Evolutionary conservation across 495 filamentous ascomycete genomes (phyloP).

Genomic region (Penicillium steckii): DNA sequence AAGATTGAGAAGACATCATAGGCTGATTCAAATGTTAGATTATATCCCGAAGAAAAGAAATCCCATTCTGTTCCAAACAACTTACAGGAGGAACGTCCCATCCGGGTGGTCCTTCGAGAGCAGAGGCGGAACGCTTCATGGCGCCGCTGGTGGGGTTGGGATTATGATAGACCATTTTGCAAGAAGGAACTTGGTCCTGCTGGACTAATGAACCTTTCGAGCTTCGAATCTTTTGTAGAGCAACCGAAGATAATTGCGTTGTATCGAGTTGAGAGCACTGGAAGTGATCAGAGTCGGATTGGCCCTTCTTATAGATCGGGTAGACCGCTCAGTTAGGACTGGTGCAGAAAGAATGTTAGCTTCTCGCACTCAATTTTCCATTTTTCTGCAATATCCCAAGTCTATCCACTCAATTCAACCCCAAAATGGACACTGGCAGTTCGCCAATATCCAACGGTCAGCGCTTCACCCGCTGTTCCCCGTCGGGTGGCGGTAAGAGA

Average conservation of each 20-base stretch:
- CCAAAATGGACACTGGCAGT: not conserved
- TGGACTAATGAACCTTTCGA: not conserved
- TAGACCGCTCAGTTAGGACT: not conserved
- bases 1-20: conserved; percentile 30
- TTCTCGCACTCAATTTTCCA: not conserved
- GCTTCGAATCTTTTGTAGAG: not conserved
- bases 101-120: conserved; percentile 29
- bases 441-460: conserved; percentile 13
- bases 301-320: not conserved
- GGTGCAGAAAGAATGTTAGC: conserved; percentile 6
- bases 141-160: conserved; percentile 26
- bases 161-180: conserved; percentile 36
- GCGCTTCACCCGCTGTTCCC: conserved; percentile 1
- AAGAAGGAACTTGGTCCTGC: not conserved
- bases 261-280: not conserved
- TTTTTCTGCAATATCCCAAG: not conserved
- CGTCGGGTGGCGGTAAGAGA: conserved; percentile 16
- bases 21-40: conserved; percentile 18
- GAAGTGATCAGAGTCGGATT: not conserved
- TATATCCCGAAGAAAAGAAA: not conserved
- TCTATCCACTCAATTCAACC: conserved; percentile 1
- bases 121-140: conserved; percentile 38
- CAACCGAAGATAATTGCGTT: not conserved
- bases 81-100: conserved; percentile 41
- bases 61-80: not conserved